Conservation (phyloP, 768 basidiomycete species). For the Chiua virens region DNA sequence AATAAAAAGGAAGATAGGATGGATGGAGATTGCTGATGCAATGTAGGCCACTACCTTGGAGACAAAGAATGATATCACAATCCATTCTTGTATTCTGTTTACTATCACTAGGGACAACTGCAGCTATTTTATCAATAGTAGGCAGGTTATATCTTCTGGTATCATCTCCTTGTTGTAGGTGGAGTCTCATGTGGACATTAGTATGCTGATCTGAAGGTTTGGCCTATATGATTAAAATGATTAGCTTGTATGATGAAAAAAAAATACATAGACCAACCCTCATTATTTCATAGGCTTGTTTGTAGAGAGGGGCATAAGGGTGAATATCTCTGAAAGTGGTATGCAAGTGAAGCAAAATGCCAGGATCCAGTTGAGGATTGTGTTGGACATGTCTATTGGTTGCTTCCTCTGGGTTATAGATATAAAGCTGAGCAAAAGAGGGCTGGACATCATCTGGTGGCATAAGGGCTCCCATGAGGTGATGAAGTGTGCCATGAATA, state of each 20-base stretch:
- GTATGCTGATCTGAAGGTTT: slow-evolving; percentile 16
- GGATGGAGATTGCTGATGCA: slow-evolving; percentile 36
- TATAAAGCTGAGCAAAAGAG: too few relatives aligned
- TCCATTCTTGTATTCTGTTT: slow-evolving; percentile 2
- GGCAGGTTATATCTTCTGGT: slow-evolving; percentile 43
- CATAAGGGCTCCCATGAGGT: slow-evolving; percentile 34
- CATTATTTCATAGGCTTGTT: too few relatives aligned
- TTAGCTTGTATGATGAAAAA: not conserved
- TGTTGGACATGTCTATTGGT: too few relatives aligned
- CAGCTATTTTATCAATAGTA: slow-evolving; percentile 41
- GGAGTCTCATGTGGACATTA: slow-evolving; percentile 8
- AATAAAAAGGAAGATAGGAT: slow-evolving; percentile 40
- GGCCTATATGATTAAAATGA: not conserved
- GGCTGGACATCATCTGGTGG: slow-evolving; percentile 23
- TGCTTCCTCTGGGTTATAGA: too few relatives aligned
- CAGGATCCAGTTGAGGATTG: too few relatives aligned
- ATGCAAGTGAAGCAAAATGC: too few relatives aligned
- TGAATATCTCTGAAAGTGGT: too few relatives aligned
- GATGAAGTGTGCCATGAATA: slow-evolving; percentile 38
- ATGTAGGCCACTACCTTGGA: slow-evolving; percentile 24
- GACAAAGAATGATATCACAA: slow-evolving; percentile 37
- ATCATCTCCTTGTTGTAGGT: slow-evolving; percentile 22
- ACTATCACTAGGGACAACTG: slow-evolving; percentile 38
- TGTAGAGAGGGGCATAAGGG: too few relatives aligned
- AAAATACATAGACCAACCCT: too few relatives aligned